Base-by-base conservation (phyloP, 306 rosid genomes). In the Inga leiocalycina region DNA sequence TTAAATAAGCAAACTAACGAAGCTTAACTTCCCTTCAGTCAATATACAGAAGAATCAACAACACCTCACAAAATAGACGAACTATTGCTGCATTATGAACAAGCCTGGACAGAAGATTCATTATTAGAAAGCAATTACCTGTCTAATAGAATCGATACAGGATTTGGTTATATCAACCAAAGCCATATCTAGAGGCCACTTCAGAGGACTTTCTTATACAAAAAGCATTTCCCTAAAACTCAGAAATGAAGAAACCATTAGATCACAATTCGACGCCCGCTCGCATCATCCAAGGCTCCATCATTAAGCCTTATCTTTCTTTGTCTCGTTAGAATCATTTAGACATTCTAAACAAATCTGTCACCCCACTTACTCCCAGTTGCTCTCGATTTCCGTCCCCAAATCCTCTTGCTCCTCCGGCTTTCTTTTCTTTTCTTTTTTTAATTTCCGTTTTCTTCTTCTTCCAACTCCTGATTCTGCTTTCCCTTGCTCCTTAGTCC, bases 81-180 rank as follows among this genome's bases (percentile, higher is more conserved):
- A 71, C 20, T 13, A 72, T 6, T 45, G 57, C 39, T 6, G 57
- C 59, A 72, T 72, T 32, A 22, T 20, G 20, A 43, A 44, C 10
- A n/a, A 71, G 75, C 56, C n/a, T 12, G 35, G 56, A 44, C 34
- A n/a, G 35, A 22, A 43, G 19, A 71, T 71, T 70, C 54, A n/a
- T 44, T 35, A 44, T 71, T 4, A 43, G 12, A 75, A n/a, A 19
- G 17, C 11, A 56, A 54, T 59, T 85, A 92, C 98, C 93, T 91
- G 94, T 89, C 65, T 72, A 76, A 94, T 84, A 69, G 97, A 92
- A 74, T 94, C 96, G 65, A 90, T 84, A 79, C 96, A 89, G 68
- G 91, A 83, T 85, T 89, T 92, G 82, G 88, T 90, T 82, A 94
- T 89, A 85, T 94, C 94, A 51, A 91, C 86, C 77, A 87, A 71